Conservation (phyloP, 192 early-diverging fungal species). For the Backusella circina region DNA sequence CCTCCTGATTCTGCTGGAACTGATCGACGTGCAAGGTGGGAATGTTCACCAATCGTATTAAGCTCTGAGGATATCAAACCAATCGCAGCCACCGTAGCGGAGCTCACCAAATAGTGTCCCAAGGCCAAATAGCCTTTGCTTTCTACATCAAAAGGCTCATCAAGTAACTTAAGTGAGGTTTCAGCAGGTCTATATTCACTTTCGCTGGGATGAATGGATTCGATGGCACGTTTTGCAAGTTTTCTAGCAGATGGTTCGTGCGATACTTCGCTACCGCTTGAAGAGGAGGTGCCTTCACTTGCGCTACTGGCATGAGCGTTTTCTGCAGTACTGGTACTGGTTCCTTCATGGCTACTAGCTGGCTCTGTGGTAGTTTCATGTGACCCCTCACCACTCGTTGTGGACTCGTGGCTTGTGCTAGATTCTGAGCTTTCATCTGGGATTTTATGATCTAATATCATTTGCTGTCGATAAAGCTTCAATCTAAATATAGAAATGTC, state of each 20-base stretch:
- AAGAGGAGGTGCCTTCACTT: not conserved
- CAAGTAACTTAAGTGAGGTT: not conserved
- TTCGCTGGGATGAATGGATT: not conserved
- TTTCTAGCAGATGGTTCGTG: not conserved
- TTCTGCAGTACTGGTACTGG: not conserved
- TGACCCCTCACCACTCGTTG: not conserved
- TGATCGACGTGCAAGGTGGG: not conserved
- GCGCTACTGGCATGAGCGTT: not conserved
- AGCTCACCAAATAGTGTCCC: not conserved
- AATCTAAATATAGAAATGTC: slow-evolving; percentile 8
- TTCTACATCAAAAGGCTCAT: not conserved
- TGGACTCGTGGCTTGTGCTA: not conserved
- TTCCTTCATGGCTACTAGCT: not conserved
- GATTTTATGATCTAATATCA: slow-evolving; percentile 2
- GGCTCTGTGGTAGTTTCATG: not conserved
- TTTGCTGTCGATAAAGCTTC: slow-evolving; percentile 17
- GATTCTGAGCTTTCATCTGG: not conserved
- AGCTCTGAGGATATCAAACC: not conserved
- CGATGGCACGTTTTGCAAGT: not conserved
- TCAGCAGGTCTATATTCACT: not conserved
- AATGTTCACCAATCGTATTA: not conserved
- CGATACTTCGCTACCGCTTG: not conserved
- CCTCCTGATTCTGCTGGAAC: not conserved
- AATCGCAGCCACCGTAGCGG: not conserved
- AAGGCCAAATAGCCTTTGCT: not conserved